phyloP scores from a whole-genome alignment of 2,329 filamentous ascomycete genomes.

The Fusarium poae region DNA sequence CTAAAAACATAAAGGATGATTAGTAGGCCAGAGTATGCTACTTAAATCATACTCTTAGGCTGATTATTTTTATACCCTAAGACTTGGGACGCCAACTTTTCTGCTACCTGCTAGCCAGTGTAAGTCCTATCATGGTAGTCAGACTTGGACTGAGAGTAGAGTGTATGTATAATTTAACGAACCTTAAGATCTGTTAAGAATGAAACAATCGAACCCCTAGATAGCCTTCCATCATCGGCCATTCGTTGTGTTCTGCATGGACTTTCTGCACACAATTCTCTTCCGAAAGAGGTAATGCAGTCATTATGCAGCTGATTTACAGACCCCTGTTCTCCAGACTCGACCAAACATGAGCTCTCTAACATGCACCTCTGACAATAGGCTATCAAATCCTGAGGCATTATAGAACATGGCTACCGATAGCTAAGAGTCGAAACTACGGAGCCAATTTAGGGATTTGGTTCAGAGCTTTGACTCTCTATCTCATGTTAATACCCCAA shows the following conservation, averaged over 20 bases:
- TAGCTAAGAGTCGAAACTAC: background rate
- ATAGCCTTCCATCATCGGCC: background rate
- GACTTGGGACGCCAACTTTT: no score
- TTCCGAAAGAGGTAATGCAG: background rate
- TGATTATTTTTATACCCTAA: no score
- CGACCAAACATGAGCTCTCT: background rate
- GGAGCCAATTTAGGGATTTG: background rate
- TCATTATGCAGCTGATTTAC: background rate
- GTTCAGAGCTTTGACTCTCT: background rate
- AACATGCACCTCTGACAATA: background rate
- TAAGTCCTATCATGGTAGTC: background rate
- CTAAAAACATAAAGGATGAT: no score
- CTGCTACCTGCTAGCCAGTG: no score
- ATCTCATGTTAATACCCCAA: background rate
- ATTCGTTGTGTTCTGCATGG: background rate
- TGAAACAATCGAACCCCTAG: background rate
- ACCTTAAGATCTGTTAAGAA: background rate
- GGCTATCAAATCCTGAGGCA: background rate
- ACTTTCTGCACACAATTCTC: background rate
- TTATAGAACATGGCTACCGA: background rate
- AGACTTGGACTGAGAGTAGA: background rate
- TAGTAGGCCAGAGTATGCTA: no score
- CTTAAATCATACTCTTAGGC: no score
- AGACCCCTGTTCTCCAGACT: background rate
- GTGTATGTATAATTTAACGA: background rate